Base-by-base conservation (phyloP, 1,139 yeast genomes). In the Candida tropicalis region DNA sequence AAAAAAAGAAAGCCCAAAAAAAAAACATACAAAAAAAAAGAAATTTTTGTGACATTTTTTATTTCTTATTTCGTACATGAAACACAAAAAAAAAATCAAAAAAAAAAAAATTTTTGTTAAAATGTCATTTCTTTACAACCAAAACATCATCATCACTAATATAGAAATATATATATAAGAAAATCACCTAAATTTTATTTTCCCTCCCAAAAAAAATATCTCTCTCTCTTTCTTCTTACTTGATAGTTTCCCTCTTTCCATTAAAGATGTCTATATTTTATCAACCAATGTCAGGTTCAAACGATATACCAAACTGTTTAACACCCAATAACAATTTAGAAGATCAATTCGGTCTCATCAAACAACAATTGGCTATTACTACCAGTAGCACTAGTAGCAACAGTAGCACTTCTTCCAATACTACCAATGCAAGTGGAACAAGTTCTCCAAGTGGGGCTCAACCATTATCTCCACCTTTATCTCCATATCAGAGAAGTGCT, bases 401-500 rank as follows among this genome's bases (percentile, higher is more conserved):
- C 23, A 20, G 7, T 12, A 33, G 11, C 8, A 8, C 35, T 5
- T 16, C 34, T 13, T 17, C 34, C 23, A 31, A 4, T 31, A 16
- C 23, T 10, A 9, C 34, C 7, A 31, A 11, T 17, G 10, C 15
- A 11, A 31, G 34, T 31, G 31, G 23, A 11, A 26, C 15, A 27
- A 15, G 36, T 23, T 33, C 38, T 6, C 32, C 38, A 22, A 11
- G 31, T 22, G 39, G 32, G 2, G 36, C 42, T 28, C 53, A 42
- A 43, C 47, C 42, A 38, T 79, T 84, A 43, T 82, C 87, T 2
- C 88, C 88, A 10, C 88, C 88, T 33, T 65, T 81, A 48, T 81
- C 87, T 2, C 88, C 88, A 39, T 78, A 75, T 56, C 81, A 74
- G 40, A 58, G 71, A 45, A 50, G 44, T 34, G 47, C 45, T 13